phyloP scores from a whole-genome alignment of 805 yeast genomes.

The Yarrowia keelungensis region DNA sequence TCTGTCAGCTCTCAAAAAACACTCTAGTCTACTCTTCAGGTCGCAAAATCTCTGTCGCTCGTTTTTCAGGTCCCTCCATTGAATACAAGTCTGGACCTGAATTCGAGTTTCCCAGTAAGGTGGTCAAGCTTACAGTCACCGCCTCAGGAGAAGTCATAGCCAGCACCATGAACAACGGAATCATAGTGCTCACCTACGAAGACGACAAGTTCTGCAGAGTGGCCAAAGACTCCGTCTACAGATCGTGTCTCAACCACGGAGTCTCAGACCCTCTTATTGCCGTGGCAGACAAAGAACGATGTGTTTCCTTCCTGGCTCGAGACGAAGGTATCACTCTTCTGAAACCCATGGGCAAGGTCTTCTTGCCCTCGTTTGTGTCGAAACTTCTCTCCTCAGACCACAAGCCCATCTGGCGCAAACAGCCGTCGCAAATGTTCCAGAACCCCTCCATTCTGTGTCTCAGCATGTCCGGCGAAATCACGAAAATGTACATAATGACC shows the following conservation, averaged over 20 bases:
- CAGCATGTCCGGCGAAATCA: conserved; percentile 25
- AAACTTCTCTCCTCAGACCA: not conserved
- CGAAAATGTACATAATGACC: conserved; percentile 29
- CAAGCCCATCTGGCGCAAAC: conserved; percentile 25
- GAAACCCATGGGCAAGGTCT: conserved; percentile 29
- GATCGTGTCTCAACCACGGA: conserved; percentile 18
- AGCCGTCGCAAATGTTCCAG: conserved; percentile 20
- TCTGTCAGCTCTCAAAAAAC: conserved; percentile 21
- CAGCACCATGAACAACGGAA: conserved; percentile 28
- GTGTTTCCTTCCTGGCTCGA: conserved; percentile 16
- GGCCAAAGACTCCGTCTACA: conserved; percentile 20
- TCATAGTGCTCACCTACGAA: not conserved
- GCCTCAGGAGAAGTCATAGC: conserved; percentile 1
- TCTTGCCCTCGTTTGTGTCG: conserved; percentile 18
- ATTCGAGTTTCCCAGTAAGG: conserved; percentile 24
- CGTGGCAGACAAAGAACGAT: conserved; percentile 33
- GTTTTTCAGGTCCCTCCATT: conserved; percentile 9
- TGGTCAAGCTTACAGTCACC: conserved; percentile 14
- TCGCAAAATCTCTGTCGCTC: conserved; percentile 9
- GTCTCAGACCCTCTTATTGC: not conserved
- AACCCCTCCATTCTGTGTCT: conserved; percentile 19
- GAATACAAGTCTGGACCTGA: conserved; percentile 33
- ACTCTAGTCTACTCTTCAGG: conserved; percentile 18
- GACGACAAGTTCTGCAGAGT: conserved; percentile 18
- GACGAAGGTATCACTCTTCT: conserved; percentile 1